Evolutionary conservation across 2,329 filamentous ascomycete species (phyloP).

Genomic region (Penicillium sclerotigenum): DNA sequence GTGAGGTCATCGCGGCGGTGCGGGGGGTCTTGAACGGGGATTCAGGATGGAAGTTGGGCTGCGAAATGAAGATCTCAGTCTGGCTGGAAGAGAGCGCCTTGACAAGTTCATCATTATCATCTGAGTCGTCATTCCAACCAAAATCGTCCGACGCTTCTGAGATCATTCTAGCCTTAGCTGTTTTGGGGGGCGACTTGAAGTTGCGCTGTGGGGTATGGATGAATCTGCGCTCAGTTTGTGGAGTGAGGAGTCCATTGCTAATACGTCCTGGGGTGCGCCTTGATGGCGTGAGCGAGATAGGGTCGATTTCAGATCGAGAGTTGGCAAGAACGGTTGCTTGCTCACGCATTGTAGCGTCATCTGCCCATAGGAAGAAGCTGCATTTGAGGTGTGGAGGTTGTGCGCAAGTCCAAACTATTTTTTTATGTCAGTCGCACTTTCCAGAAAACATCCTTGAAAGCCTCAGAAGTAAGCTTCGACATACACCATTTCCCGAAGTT

Average conservation of each 20-base stretch:
- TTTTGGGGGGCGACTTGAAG: constrained; percentile 23
- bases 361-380: constrained; percentile 61
- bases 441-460: neutral
- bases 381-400: constrained; percentile 49
- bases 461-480: constrained; percentile 7
- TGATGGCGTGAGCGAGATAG: constrained; percentile 9
- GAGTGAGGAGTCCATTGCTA: constrained; percentile 32
- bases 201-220: constrained; percentile 13
- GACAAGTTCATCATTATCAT: constrained; percentile 30
- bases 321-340: constrained; percentile 50
- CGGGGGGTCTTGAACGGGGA: constrained; percentile 39
- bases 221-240: constrained; percentile 30
- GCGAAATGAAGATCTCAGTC: constrained; percentile 17
- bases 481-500: constrained; percentile 57
- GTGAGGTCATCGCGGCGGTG: constrained; percentile 32
- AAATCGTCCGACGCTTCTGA: constrained; percentile 37
- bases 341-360: constrained; percentile 56
- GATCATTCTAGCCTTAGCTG: constrained; percentile 31
- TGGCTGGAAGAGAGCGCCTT: constrained; percentile 11
- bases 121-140: constrained; percentile 38
- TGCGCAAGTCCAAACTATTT: constrained; percentile 56
- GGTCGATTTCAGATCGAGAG: constrained; percentile 45
- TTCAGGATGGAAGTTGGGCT: constrained; percentile 33
- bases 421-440: neutral
- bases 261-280: constrained; percentile 3